Percentiles rank a stretch among this genome's conserved stretches.
Evolutionary conservation across 2,329 filamentous ascomycete genomes (phyloP).

Genomic region (Fusarium sp.): DNA sequence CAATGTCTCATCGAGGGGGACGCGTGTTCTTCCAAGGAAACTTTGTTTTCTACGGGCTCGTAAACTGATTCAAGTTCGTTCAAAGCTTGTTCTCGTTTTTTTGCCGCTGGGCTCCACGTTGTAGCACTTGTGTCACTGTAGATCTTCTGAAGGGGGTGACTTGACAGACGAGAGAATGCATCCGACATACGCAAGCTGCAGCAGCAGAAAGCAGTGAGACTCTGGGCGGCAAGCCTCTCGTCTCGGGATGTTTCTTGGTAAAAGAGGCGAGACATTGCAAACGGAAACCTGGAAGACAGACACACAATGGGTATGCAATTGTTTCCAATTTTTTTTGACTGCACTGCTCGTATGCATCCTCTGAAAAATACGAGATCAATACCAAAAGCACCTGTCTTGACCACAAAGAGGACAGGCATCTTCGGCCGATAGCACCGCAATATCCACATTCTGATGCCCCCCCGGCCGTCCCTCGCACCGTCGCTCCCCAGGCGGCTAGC

Average conservation of each 20-base stretch:
- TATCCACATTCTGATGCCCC: constrained; percentile 17
- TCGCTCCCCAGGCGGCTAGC: constrained; percentile 30
- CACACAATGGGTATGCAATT: neutral
- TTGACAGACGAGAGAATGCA: constrained; percentile 1
- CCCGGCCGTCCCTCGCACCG: neutral
- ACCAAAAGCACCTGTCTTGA: constrained; percentile 12
- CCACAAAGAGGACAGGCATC: constrained; percentile 29
- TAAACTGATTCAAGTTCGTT: constrained; percentile 8
- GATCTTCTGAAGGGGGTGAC: constrained; percentile 16
- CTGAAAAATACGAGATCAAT: constrained; percentile 1
- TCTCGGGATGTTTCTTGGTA: constrained; percentile 4
- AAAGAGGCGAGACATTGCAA: neutral
- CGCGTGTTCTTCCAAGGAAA: constrained; percentile 21
- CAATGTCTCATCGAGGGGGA: constrained; percentile 10
- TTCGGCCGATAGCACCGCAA: constrained; percentile 18
- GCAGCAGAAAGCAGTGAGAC: constrained; percentile 9
- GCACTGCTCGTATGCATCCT: neutral
- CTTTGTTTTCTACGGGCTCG: neutral
- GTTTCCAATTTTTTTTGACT: neutral
- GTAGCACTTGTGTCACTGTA: constrained; percentile 14
- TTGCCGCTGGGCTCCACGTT: constrained; percentile 36
- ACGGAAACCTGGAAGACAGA: too few relatives aligned
- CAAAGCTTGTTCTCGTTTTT: constrained; percentile 24
- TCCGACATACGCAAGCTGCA: constrained; percentile 9
- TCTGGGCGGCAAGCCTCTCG: constrained; percentile 14